A percentile compares a stretch with the other conserved stretches of the same genome.
Evolutionary conservation across 306 rosid species (phyloP).

Genomic region (Lablab purpureus): DNA sequence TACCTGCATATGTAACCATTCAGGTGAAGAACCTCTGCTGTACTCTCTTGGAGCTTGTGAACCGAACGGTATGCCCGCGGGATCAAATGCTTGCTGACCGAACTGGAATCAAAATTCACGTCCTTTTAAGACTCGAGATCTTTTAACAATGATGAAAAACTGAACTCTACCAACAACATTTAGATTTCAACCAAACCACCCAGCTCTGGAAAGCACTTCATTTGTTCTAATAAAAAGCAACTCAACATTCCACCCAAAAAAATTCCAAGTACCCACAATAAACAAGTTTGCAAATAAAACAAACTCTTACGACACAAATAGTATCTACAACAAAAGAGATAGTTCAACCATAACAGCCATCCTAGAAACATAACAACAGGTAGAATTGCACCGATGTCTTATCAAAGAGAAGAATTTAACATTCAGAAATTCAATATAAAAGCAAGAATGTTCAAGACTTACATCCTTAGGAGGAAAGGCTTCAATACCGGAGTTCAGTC

Average conservation of each 20-base stretch:
- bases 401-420: slow-evolving; percentile 11
- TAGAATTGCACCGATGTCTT: background rate
- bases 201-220: background rate
- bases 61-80: slow-evolving; percentile 61
- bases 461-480: slow-evolving; percentile 84
- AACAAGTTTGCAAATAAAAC: background rate
- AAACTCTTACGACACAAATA: background rate
- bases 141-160: slow-evolving; percentile 31
- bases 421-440: slow-evolving; percentile 10
- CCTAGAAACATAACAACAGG: background rate
- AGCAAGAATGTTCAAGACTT: slow-evolving; percentile 37
- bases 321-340: background rate
- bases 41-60: slow-evolving; percentile 75
- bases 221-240: background rate
- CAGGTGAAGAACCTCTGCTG: slow-evolving; percentile 83
- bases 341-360: slow-evolving; percentile 8
- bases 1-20: slow-evolving; percentile 96
- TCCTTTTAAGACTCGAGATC: slow-evolving; percentile 38
- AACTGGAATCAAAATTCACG: slow-evolving; percentile 55
- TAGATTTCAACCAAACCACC: too few relatives aligned
- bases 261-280: background rate
- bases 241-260: background rate
- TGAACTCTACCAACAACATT: slow-evolving; percentile 25
- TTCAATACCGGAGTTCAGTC: slow-evolving; percentile 72
- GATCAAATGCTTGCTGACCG: slow-evolving; percentile 75